phyloP scores from a whole-genome alignment of 2,329 filamentous ascomycete species.

The Gyromitra esculenta region DNA sequence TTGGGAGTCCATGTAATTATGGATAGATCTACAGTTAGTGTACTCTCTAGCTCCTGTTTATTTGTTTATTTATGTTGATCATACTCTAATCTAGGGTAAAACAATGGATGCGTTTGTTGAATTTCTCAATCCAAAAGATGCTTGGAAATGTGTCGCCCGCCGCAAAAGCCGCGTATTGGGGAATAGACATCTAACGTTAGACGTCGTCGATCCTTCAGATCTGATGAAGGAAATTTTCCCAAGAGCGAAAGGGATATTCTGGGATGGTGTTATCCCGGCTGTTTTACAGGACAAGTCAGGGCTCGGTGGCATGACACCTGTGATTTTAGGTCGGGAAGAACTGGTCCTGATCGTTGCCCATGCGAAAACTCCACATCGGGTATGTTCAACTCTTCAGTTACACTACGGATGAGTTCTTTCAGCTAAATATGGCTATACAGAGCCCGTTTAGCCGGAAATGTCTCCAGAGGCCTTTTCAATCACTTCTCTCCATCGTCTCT shows the following conservation, averaged over 20 bases:
- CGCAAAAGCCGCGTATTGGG: slow-evolving; percentile 64
- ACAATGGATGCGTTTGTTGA: slow-evolving; percentile 72
- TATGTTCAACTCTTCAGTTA: slow-evolving; percentile 61
- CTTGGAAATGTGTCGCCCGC: slow-evolving; percentile 56
- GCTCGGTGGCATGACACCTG: slow-evolving; percentile 68
- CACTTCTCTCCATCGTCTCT: slow-evolving; percentile 70
- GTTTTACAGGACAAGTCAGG: slow-evolving; percentile 61
- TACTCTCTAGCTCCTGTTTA: not conserved
- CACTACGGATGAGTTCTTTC: not conserved
- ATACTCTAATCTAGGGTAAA: slow-evolving; percentile 63
- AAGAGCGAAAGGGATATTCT: slow-evolving; percentile 67
- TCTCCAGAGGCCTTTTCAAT: slow-evolving; percentile 73
- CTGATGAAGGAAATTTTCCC: slow-evolving; percentile 73
- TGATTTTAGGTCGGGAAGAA: slow-evolving; percentile 71
- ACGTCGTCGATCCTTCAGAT: slow-evolving; percentile 67
- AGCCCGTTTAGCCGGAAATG: slow-evolving; percentile 70
- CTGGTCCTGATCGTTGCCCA: slow-evolving; percentile 72
- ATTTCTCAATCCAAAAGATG: slow-evolving; percentile 66
- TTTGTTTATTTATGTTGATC: slow-evolving; percentile 12
- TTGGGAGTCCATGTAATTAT: slow-evolving; percentile 71
- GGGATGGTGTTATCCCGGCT: slow-evolving; percentile 65
- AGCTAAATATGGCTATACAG: slow-evolving; percentile 60
- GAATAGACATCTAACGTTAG: slow-evolving; percentile 68
- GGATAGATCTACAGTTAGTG: slow-evolving; percentile 63
- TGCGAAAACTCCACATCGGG: slow-evolving; percentile 70